phyloP scores from a whole-genome alignment of 306 rosid genomes.

The Phaseolus lunatus region DNA sequence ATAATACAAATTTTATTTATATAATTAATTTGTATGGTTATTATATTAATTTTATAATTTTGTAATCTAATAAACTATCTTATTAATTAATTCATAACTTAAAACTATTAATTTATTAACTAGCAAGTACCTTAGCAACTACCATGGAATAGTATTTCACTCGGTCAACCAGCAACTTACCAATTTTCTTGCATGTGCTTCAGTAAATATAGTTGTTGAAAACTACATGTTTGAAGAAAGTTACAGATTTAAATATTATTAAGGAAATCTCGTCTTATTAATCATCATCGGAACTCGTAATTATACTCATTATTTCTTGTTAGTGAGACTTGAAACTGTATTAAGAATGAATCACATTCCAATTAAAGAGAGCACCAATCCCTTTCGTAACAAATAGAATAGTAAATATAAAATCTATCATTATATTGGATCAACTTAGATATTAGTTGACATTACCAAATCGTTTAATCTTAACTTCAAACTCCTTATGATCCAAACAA shows the following conservation, averaged over 20 bases:
- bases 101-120: too few relatives aligned
- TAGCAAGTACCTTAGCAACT: too few relatives aligned
- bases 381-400: not conserved
- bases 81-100: too few relatives aligned
- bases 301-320: not conserved
- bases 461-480: too few relatives aligned
- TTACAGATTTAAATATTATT: conserved; percentile 45
- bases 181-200: conserved; percentile 85
- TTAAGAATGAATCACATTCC: conserved; percentile 7
- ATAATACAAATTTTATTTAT: too few relatives aligned
- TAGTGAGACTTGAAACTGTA: not conserved
- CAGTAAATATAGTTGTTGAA: conserved; percentile 81
- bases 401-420: not conserved
- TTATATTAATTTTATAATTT: too few relatives aligned
- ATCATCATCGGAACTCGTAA: not conserved
- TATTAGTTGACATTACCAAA: not conserved
- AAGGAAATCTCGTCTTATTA: not conserved
- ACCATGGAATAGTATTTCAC: conserved; percentile 74
- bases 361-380: not conserved
- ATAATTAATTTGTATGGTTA: too few relatives aligned
- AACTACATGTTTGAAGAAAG: conserved; percentile 95
- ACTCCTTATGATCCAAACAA: not conserved
- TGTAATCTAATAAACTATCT: too few relatives aligned
- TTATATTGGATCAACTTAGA: not conserved
- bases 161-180: conserved; percentile 88